Percentiles rank a stretch among this genome's conserved stretches.
Evolutionary conservation across 768 basidiomycete genomes (phyloP).

Genomic region (Clitopilus hobsonii): DNA sequence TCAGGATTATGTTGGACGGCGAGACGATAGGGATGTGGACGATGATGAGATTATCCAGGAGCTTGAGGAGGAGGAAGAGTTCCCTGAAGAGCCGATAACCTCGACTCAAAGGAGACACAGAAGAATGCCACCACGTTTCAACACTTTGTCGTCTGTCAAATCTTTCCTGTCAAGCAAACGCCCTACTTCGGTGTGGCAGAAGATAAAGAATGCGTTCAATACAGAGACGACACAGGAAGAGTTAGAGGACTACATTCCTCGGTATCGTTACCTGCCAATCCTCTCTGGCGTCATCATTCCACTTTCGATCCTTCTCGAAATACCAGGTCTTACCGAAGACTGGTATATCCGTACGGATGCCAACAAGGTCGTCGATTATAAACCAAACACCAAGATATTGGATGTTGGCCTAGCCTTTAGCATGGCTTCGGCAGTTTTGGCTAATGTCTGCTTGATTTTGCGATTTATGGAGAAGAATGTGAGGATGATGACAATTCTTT

Average conservation of each 20-base stretch:
- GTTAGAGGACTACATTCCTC: conserved; percentile 37
- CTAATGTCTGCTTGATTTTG: conserved; percentile 61
- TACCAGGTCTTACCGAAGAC: conserved; percentile 72
- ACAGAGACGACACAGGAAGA: conserved; percentile 19
- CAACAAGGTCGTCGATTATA: conserved; percentile 39
- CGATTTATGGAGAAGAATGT: conserved; percentile 72
- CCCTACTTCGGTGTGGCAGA: conserved; percentile 6
- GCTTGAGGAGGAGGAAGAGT: conserved; percentile 9
- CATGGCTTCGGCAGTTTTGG: conserved; percentile 61
- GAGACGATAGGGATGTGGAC: not conserved
- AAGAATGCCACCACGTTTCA: not conserved
- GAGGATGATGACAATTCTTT: conserved; percentile 55
- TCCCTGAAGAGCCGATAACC: not conserved
- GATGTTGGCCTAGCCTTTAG: conserved; percentile 61
- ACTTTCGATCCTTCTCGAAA: conserved; percentile 77
- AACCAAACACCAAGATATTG: conserved; percentile 52
- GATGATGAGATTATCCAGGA: conserved; percentile 11
- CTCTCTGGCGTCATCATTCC: conserved; percentile 66
- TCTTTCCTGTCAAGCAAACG: not conserved
- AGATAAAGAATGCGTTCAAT: conserved; percentile 13
- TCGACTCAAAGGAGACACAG: not conserved
- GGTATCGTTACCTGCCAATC: conserved; percentile 62
- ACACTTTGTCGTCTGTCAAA: not conserved
- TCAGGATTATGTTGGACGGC: not conserved
- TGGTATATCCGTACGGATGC: conserved; percentile 64